These are phyloP conservation scores for Entomophthora muscae DNA, from an alignment of 371 early-diverging fungal genomes.

Conservation along the genomic window DNA sequence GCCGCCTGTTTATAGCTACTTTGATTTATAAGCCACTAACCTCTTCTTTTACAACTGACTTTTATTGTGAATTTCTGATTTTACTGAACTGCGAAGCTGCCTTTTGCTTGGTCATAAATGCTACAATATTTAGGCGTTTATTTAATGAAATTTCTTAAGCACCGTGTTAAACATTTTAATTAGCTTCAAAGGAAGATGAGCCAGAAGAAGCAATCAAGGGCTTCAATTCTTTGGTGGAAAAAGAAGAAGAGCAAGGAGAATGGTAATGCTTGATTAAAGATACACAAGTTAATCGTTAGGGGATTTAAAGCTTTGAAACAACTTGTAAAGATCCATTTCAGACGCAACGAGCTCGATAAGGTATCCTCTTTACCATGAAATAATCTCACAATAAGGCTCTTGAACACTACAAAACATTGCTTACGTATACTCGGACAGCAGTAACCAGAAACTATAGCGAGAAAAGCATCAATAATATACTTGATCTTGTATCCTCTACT, in stretches of 20 bases:
- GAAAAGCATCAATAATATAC: conserved; percentile 86
- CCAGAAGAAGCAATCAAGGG: conserved; percentile 57
- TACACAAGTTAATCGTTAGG: conserved; percentile 24
- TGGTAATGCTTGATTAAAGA: conserved; percentile 22
- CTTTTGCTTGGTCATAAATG: not conserved
- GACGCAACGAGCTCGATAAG: conserved; percentile 37
- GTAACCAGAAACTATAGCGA: conserved; percentile 87
- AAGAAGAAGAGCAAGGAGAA: conserved; percentile 65
- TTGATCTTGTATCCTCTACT: conserved; percentile 64
- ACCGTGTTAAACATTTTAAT: not conserved
- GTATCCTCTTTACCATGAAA: conserved; percentile 23
- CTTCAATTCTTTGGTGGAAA: conserved; percentile 63
- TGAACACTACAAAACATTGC: conserved; percentile 49
- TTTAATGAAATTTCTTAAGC: not conserved
- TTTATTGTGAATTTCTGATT: not conserved
- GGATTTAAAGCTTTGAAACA: conserved; percentile 91
- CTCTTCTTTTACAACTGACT: not conserved
- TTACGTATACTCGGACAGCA: conserved; percentile 60
- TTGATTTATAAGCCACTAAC: not conserved
- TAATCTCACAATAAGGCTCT: conserved; percentile 31
- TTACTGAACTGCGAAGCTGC: not conserved
- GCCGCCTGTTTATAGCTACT: not conserved
- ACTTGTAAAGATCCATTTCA: conserved; percentile 73
- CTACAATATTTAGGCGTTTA: not conserved
- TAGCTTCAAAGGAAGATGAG: conserved; percentile 63